These are phyloP conservation scores for Phaeophleospora eucalypticola DNA, from an alignment of 2,329 filamentous ascomycete species.

Conservation along the genomic window DNA sequence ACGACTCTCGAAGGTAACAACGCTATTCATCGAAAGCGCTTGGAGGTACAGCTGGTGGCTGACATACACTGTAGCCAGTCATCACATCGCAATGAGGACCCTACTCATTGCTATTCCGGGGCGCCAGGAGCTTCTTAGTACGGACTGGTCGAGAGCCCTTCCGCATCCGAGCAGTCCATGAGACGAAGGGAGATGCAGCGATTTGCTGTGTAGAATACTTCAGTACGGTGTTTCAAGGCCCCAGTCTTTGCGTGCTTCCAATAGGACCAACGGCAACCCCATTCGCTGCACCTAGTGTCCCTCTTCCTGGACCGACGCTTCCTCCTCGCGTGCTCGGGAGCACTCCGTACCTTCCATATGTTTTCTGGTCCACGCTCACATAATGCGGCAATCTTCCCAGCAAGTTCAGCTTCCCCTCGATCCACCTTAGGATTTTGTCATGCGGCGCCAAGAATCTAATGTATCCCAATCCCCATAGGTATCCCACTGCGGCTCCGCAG, in stretches of 20 bases:
- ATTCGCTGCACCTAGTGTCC: constrained; percentile 28
- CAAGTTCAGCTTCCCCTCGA: constrained; percentile 84
- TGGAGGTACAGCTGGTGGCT: too few relatives aligned
- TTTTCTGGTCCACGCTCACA: constrained; percentile 92
- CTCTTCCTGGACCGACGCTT: constrained; percentile 24
- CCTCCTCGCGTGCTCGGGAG: constrained; percentile 52
- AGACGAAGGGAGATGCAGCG: too few relatives aligned
- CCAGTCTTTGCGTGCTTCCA: constrained; percentile 63
- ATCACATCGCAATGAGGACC: too few relatives aligned
- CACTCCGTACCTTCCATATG: constrained; percentile 86
- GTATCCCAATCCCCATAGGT: constrained; percentile 82
- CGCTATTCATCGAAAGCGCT: too few relatives aligned
- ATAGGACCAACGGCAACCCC: constrained; percentile 56
- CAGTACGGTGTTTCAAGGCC: too few relatives aligned
- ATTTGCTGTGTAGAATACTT: too few relatives aligned
- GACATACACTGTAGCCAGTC: too few relatives aligned
- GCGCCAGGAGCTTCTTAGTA: too few relatives aligned
- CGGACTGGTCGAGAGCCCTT: too few relatives aligned
- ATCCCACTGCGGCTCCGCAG: constrained; percentile 78
- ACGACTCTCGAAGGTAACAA: too few relatives aligned
- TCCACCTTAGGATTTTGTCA: constrained; percentile 80
- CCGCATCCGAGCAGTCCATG: too few relatives aligned
- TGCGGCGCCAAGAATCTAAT: constrained; percentile 86
- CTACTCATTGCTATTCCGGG: too few relatives aligned
- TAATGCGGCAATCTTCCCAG: constrained; percentile 83